Evolutionary conservation across 1,284 basidiomycete genomes (phyloP), one percentile per base, ranked within the genome.

Genomic region (Ustilago cynodontis): DNA sequence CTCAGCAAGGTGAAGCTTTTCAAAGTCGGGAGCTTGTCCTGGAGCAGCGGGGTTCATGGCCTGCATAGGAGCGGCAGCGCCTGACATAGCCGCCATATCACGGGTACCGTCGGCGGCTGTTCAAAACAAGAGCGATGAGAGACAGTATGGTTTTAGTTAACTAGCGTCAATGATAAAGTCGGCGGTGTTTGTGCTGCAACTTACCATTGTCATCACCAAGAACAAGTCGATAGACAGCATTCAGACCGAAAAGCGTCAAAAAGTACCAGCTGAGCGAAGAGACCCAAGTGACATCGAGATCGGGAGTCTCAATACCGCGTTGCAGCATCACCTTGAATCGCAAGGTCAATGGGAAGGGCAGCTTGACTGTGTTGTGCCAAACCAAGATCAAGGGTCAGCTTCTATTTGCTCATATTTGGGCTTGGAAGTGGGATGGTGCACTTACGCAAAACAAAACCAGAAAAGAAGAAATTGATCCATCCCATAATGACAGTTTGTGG

Each of bases 401-500:
- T 43, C 20, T 43, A 7, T 22, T 26, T 22, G 7, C 5, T 26
- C 4, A 26, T 4, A 47, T 1, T 33, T 4, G 11, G 2, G 2
- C 11, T 3, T 3, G 29, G 1, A 0, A 35, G 24, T 29, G 20
- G 24, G n/a, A n/a, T n/a, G 24, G 41, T 22, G 24, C 29, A 81
- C 79, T 87, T 86, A 98, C 96, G 97, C 69, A 98, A 90, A 59
- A 99, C 93, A 86, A 99, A 98, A 35, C 96, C 96, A 77, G 94
- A 93, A 88, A 99, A 99, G 91, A 99, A 99, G 87, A 96, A 95
- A 87, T 96, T 98, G 88, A 99, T 97, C 94, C 97, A 99, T 73
- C 95, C 96, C 97, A 99, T 99, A 82, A 99, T 95, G 75, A 98
- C 89, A 92, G 98, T 98, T 64, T 86, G 85, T 6, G 85, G 85